Base-by-base conservation (phyloP, 768 basidiomycete genomes). In the Arthromyces matolae region DNA sequence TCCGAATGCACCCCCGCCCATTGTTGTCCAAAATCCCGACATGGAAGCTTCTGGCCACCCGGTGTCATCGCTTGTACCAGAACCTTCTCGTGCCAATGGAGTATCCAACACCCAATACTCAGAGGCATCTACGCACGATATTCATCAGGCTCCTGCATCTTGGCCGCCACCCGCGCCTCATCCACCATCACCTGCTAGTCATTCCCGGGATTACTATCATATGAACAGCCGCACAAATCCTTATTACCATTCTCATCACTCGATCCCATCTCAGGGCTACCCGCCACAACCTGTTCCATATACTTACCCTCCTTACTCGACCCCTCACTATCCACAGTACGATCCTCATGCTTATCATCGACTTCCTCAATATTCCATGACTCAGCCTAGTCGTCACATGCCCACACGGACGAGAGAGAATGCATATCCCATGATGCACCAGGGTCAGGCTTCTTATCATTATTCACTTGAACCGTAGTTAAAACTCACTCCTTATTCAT, bases 1-100 rank as follows among this genome's bases (percentile, higher is more conserved):
- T 54, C 65, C 58, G 28, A 64, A 65, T 14, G 35, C 49, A 18
- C 51, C 55, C n/a, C 45, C 48, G 32, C 53, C 62, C 40, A 59
- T 49, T 18, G 50, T 55, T 22, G 45, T 56, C 35, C 56, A 56
- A 53, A 57, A 54, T 5, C 54, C 59, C 16, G 42, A 50, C n/a
- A 4, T 23, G 19, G 29, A 47, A 32, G 29, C 20, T 20, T 16
- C 34, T 6, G 55, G 60, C 22, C 60, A 61, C 19, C 50, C 55
- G 1, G 60, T 61, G 54, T 50, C 62, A 10, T 59, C 59, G 38
- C 54, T 60, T 31, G 43, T 35, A 18, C 39, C 45, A 22, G 44
- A 47, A 19, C 38, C 43, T 19, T 38, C 42, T 19, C 35, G 19
- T 12, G 19, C 23, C 8, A 47, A 53, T 3, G 39, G 45, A 41